Evolutionary conservation across 1,284 basidiomycete genomes (phyloP), one percentile per base, ranked within the genome.

Genomic region (Coniferiporia weirii): DNA sequence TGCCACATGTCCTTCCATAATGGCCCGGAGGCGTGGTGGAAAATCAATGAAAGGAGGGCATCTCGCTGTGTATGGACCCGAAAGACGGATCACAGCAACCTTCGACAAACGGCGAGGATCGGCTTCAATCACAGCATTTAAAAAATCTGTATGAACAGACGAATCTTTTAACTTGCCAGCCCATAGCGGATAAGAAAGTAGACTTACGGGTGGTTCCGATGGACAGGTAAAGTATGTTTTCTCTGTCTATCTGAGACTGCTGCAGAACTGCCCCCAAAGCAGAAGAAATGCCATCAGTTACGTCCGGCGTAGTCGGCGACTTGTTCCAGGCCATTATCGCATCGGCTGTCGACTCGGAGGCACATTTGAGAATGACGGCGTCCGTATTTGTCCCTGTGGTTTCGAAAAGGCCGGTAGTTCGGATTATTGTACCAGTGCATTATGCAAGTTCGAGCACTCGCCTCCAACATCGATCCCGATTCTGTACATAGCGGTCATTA

Each of bases 61-160:
- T 55, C 76, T 55, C 67, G 75, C 56, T 53, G 79, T 66, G 69
- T 78, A 74, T 65, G 80, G 60, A 62, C 78, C 64, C 70, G 78
- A 79, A n/a, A 83, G 71, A 54, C 81, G 78, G 38, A 83, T 70
- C 54, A 83, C 78, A 0, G 81, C 81, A 0, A 83, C 80, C 48
- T 76, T 78, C 22, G 77, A 73, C 3, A 83, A 72, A 3, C 76
- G 72, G 5, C 73, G 66, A 19, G 69, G 68, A 62, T 82, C 77
- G 40, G 75, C 70, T 66, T 83, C 80, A 47, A 83, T 69, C 1
- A 83, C 75, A 0, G 81, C 80, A 61, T 83, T 82, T 58, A 82
- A 74, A 69, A 82, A 82, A 48, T 65, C 62, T 63, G 44, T 46
- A 40, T 5, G 4, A 12, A n/a, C 12, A 38, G 19, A 10, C 19